Conservation (phyloP, 371 early-diverging fungal genomes). For the Mortierella sp. region DNA sequence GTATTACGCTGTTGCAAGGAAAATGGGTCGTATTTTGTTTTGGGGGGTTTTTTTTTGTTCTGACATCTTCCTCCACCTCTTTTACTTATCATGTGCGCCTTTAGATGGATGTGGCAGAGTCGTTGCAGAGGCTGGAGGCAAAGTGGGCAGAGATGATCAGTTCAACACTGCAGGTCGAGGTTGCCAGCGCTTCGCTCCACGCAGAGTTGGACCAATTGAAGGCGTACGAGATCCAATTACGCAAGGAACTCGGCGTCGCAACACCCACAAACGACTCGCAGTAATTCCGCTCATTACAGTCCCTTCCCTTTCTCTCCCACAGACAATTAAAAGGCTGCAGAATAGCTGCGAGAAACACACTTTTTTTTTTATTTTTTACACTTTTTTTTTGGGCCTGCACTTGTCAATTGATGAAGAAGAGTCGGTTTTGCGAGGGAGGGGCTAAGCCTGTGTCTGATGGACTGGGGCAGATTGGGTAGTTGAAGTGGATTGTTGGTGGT, state of each 20-base stretch:
- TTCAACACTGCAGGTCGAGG: constrained; percentile 71
- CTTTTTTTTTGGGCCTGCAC: background rate
- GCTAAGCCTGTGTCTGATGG: background rate
- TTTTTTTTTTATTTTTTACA: background rate
- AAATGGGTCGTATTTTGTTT: too few species aligned
- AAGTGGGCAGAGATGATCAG: constrained; percentile 76
- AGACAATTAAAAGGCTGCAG: background rate
- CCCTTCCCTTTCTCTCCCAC: background rate
- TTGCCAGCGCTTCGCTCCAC: constrained; percentile 69
- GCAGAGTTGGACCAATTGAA: constrained; percentile 66
- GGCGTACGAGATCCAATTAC: constrained; percentile 58
- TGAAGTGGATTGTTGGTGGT: constrained; percentile 1
- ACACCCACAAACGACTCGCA: background rate
- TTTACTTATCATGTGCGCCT: background rate
- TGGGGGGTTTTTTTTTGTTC: too few species aligned
- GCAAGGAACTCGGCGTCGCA: constrained; percentile 38
- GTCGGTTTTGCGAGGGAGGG: background rate
- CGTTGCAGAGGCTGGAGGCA: constrained; percentile 67
- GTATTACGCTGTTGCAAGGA: too few species aligned
- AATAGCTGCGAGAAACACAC: background rate
- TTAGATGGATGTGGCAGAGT: constrained; percentile 67
- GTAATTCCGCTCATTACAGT: background rate
- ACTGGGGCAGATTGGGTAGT: background rate
- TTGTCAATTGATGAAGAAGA: too few species aligned
- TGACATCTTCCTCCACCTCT: background rate